Evolutionary conservation across 148 eudicot genomes (phyloP).

Genomic region (Chenopodium berlandieri): DNA sequence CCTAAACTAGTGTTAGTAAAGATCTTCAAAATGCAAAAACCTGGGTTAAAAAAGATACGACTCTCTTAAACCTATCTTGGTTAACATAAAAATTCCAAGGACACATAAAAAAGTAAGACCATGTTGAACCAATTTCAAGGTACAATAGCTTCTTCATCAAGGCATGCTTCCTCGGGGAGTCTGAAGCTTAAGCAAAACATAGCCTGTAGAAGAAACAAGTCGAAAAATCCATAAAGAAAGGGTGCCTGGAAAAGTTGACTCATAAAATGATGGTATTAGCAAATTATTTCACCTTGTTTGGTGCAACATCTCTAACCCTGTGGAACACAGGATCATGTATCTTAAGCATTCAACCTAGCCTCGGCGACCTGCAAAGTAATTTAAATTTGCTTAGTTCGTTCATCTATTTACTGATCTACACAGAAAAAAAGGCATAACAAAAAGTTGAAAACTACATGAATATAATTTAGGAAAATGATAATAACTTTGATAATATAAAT

Average conservation of each 20-base stretch:
- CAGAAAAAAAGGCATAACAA: not conserved
- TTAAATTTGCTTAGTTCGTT: not conserved
- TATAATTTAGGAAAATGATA: too few relatives aligned
- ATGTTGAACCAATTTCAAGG: conserved; percentile 5
- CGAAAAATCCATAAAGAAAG: not conserved
- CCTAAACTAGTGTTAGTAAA: not conserved
- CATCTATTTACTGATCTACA: not conserved
- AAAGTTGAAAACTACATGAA: too few relatives aligned
- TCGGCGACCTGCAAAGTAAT: conserved; percentile 65
- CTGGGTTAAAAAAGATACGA: not conserved
- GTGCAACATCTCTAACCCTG: conserved; percentile 96
- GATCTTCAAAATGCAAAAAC: too few relatives aligned
- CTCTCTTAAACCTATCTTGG: not conserved
- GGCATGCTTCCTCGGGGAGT: conserved; percentile 82
- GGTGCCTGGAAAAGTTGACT: not conserved
- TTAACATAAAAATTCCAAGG: not conserved
- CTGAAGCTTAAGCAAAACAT: conserved; percentile 97
- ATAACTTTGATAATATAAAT: too few relatives aligned
- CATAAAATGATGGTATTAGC: not conserved
- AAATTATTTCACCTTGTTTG: conserved; percentile 68
- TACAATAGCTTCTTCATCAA: conserved; percentile 25
- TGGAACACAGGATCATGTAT: conserved; percentile 70
- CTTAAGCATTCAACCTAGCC: conserved; percentile 54
- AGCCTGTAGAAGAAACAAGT: conserved; percentile 51
- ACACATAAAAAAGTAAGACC: too few relatives aligned